A percentile compares a stretch with the other conserved stretches of the same genome.
These are phyloP conservation scores for Cryphonectria radicalis DNA, from an alignment of 2,329 filamentous ascomycete genomes.

Conservation along the genomic window DNA sequence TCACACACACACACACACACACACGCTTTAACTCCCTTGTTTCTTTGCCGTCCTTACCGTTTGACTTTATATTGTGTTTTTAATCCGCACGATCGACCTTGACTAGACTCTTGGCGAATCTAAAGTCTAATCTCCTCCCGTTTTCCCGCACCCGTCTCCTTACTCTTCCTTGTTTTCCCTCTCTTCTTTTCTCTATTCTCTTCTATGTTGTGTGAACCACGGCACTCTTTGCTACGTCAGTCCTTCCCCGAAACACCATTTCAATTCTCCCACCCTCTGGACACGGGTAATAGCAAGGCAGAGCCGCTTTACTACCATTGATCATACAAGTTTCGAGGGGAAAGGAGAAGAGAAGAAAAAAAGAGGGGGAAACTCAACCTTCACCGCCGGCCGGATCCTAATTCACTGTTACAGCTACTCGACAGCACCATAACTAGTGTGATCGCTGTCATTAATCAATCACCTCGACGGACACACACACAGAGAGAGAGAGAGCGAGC, in stretches of 20 bases:
- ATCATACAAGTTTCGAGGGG: not conserved
- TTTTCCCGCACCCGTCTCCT: constrained; percentile 21
- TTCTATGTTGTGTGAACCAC: constrained; percentile 11
- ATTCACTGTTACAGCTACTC: constrained; percentile 1
- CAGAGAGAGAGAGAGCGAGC: not conserved
- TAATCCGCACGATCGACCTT: constrained; percentile 14
- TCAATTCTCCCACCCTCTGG: not conserved
- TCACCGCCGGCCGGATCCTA: constrained; percentile 26
- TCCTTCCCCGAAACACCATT: constrained; percentile 4
- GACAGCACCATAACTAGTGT: constrained; percentile 1
- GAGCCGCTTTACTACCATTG: constrained; percentile 12
- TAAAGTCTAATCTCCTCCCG: constrained; percentile 10
- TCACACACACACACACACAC: no score
- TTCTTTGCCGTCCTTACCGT: constrained; percentile 10
- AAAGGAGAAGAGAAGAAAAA: not conserved
- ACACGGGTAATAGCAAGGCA: constrained; percentile 20
- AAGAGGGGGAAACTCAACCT: not conserved
- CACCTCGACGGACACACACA: not conserved
- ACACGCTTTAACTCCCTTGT: not conserved
- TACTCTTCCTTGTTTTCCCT: constrained; percentile 17
- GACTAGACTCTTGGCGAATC: constrained; percentile 18
- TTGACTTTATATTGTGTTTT: not conserved
- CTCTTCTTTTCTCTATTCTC: not conserved
- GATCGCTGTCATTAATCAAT: not conserved
- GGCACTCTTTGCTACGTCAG: constrained; percentile 9